Base-by-base conservation (phyloP, 2,329 filamentous ascomycete species). In the Trichoderma endophyticum region DNA sequence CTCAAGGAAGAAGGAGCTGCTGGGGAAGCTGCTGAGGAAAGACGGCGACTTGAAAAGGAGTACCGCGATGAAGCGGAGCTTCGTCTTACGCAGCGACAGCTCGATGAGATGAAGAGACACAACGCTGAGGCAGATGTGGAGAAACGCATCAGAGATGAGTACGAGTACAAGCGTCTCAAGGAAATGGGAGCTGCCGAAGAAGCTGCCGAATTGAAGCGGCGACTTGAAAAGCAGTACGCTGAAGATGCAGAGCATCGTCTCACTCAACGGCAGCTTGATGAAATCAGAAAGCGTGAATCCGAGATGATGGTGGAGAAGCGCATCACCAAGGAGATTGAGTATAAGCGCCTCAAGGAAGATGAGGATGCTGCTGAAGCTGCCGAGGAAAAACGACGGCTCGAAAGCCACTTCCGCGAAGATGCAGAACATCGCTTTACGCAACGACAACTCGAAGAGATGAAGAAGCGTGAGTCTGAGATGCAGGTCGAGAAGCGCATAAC, bases 271-370 rank as follows among this genome's bases (percentile, higher is more conserved):
- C 86, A 86, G 77, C 79, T 88, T 1, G 83, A 86, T 51, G 80
- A 82, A 24, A 84, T 86, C 71, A 86, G 82, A 73, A 77, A 79
- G n/a, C 80, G 80, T n/a, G 82, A 86, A 74, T 82, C 84, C n/a
- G 83, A 82, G 28, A 82, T 82, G 18, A 83, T 83, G 75, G 84
- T 86, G 75, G 83, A 87, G 77, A 82, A 82, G 71, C 84, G 86
- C 28, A 84, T 89, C 71, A 86, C 84, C 77, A 83, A 84, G 75
- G 85, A 88, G 74, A 78, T 88, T 3, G 86, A 87, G 75, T 78
- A 86, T 11, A 48, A 65, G 28, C 62, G 43, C 57, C 57, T 60
- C 18, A 60, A 60, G 57, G 57, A 60, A 30, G 57, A 60, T 6
- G 57, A 60, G 9, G 57, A 32, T 14, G 30, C 28, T 34, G 28